phyloP scores from a whole-genome alignment of 139 green algal species.

The Chlorella sp. region DNA sequence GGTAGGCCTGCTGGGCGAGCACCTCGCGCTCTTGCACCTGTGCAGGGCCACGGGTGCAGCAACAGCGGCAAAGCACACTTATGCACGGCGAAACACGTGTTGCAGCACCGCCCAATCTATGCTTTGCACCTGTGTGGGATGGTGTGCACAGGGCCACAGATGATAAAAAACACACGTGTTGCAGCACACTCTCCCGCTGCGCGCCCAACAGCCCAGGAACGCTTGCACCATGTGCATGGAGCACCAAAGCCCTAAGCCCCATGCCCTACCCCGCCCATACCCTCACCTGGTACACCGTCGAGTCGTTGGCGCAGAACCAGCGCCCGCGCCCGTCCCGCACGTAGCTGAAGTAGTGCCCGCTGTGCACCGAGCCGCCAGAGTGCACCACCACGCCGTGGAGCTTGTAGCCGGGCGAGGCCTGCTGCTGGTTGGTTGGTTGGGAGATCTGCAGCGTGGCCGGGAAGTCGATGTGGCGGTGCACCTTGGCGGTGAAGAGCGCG shows the following conservation, averaged over 20 bases:
- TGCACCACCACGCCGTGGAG: slow-evolving; percentile 85
- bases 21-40: background rate
- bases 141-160: too few species aligned
- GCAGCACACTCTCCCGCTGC: too few species aligned
- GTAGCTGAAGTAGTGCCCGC: slow-evolving; percentile 2
- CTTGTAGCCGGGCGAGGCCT: slow-evolving; percentile 40
- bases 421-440: background rate
- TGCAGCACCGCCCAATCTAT: too few species aligned
- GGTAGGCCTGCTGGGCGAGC: background rate
- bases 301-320: slow-evolving; percentile 3
- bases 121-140: too few species aligned
- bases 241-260: too few species aligned
- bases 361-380: slow-evolving; percentile 38
- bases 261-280: too few species aligned
- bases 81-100: too few species aligned
- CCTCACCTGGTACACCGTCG: background rate
- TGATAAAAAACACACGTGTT: too few species aligned
- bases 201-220: too few species aligned
- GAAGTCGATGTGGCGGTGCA: slow-evolving; percentile 74
- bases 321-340: background rate
- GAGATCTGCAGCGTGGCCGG: slow-evolving; percentile 39
- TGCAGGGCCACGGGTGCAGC: too few species aligned
- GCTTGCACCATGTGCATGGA: too few species aligned
- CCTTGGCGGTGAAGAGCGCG: slow-evolving; percentile 47
- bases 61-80: too few species aligned